These are phyloP conservation scores for Nosema muscidifuracis DNA, from an alignment of 371 early-diverging fungal genomes.

Conservation along the genomic window DNA sequence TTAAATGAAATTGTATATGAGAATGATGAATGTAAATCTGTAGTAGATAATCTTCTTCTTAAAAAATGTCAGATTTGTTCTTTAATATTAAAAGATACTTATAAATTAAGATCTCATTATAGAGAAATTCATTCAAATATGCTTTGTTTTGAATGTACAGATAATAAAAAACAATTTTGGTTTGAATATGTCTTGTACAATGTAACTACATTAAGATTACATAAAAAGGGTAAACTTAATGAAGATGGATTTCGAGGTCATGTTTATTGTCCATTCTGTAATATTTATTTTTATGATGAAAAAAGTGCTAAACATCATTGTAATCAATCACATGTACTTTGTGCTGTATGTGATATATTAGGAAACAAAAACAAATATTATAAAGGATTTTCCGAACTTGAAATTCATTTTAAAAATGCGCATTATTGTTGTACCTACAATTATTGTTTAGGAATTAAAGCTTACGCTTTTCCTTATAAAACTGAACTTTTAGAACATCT, in stretches of 20 bases:
- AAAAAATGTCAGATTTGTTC: slow-evolving; percentile 52
- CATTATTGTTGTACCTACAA: slow-evolving; percentile 59
- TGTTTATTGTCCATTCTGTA: slow-evolving; percentile 58
- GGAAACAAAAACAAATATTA: slow-evolving; percentile 58
- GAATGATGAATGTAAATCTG: slow-evolving; percentile 26
- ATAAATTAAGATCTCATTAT: slow-evolving; percentile 53
- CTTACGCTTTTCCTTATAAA: slow-evolving; percentile 61
- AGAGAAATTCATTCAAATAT: slow-evolving; percentile 38
- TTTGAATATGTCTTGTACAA: slow-evolving; percentile 51
- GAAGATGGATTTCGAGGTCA: slow-evolving; percentile 56
- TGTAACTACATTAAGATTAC: slow-evolving; percentile 32
- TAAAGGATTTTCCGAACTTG: slow-evolving; percentile 55
- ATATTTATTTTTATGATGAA: slow-evolving; percentile 54
- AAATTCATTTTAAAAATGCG: slow-evolving; percentile 54
- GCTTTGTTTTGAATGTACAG: slow-evolving; percentile 55
- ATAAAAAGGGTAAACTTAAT: slow-evolving; percentile 50
- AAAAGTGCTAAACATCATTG: slow-evolving; percentile 54
- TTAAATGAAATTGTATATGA: slow-evolving; percentile 4
- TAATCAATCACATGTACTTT: slow-evolving; percentile 53
- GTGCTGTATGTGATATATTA: slow-evolving; percentile 57
- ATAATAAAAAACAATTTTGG: slow-evolving; percentile 54
- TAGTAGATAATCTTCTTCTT: slow-evolving; percentile 35
- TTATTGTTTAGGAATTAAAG: slow-evolving; percentile 51
- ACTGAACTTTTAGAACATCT: slow-evolving; percentile 58
- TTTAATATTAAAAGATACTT: slow-evolving; percentile 24